Evolutionary conservation across 768 basidiomycete genomes (phyloP), one percentile per base, ranked within the genome.

Genomic region (Suillus lakei): DNA sequence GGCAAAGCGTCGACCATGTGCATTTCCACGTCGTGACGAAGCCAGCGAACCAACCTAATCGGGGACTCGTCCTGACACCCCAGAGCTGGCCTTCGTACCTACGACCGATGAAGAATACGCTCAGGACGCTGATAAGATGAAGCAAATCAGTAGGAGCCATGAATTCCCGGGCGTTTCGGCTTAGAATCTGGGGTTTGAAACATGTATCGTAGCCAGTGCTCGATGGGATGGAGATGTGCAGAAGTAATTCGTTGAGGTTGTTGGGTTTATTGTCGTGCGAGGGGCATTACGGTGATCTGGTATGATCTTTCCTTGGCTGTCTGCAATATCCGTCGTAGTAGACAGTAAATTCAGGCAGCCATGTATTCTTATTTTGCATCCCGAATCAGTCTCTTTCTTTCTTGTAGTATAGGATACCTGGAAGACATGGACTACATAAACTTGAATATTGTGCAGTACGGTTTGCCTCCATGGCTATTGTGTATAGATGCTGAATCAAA

Each of bases 1-100:
- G 28, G 32, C 63, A 84, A 81, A 82, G 83, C 64, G 74, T 85
- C 23, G 75, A 76, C 34, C 83, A 84, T 39, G 82, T 84, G 23
- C 83, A 84, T 68, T 83, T 84, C 71, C 83, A 84, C 66, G 76
- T 84, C 44, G 71, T 83, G 32, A 83, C 83, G 1, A 84, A 84
- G 73, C 58, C 58, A 28, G 10, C 6, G 18, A 5, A 5, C 12
- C 2, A 41, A 41, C 9, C 38, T 28, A 6, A 16, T 7, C 38
- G 7, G 26, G 58, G 58, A 21, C 58, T 59, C n/a, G 18, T 59
- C 5, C 58, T 59, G 3, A 38, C 38, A 18, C 58, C 16, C 9
- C 18, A 59, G 38, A 59, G 58, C 13, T 59, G 58, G 58, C 58
- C 38, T 28, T 59, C 38, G 39, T 59, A 38, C 12, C 26, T 18